Percentiles rank a stretch among this genome's conserved stretches.
Evolutionary conservation across 164 flowering plant genomes (phyloP).

Genomic region (Aristolochia californica): DNA sequence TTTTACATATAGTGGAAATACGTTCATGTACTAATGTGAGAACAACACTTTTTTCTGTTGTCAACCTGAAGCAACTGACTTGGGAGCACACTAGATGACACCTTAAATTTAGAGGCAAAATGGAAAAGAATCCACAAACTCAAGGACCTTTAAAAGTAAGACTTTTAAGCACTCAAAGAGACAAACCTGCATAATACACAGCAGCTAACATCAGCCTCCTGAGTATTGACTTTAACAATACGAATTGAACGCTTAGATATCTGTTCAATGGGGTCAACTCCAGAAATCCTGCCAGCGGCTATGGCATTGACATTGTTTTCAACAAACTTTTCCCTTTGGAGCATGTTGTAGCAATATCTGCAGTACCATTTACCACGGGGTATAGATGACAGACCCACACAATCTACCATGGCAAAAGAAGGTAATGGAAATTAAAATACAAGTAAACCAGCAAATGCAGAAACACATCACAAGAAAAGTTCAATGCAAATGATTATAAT

Average conservation of each 20-base stretch:
- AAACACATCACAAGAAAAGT: neutral
- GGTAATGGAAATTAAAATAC: neutral
- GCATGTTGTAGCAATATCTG: constrained; percentile 43
- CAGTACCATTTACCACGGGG: constrained; percentile 69
- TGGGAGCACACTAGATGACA: too few species aligned
- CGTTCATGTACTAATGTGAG: too few species aligned
- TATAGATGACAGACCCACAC: constrained; percentile 34
- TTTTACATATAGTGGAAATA: neutral
- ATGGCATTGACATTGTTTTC: constrained; percentile 57
- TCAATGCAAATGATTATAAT: neutral
- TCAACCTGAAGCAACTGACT: too few species aligned
- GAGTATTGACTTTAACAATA: constrained; percentile 33
- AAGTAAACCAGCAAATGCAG: neutral
- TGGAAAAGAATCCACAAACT: neutral
- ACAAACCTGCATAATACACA: constrained; percentile 77
- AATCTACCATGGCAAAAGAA: constrained; percentile 42
- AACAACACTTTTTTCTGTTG: too few species aligned
- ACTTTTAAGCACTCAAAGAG: neutral
- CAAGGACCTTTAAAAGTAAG: neutral
- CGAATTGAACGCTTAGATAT: constrained; percentile 64
- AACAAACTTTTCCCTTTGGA: constrained; percentile 39
- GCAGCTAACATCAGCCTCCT: constrained; percentile 39
- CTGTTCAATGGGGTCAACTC: constrained; percentile 61
- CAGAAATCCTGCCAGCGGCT: constrained; percentile 80
- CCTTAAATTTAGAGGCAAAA: neutral